Evolutionary conservation across 2,329 filamentous ascomycete genomes (phyloP).

Genomic region (Ophiostoma ips): DNA sequence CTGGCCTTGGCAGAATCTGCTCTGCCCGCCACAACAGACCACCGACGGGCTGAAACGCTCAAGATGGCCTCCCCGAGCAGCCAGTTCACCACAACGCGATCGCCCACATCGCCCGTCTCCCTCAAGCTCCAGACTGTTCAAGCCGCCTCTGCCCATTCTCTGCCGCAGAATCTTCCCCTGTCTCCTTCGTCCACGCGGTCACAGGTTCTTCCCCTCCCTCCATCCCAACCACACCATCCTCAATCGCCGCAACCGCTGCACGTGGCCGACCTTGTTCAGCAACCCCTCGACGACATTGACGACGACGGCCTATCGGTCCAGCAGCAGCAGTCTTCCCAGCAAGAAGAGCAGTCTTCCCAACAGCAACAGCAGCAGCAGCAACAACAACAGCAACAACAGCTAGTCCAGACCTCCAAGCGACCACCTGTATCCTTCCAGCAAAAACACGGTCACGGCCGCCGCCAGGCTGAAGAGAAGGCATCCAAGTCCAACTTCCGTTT

Average conservation of each 20-base stretch:
- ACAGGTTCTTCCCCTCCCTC: conserved; percentile 13
- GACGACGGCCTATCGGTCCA: conserved; percentile 12
- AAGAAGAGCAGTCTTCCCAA: conserved; percentile 12
- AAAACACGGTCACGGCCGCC: conserved; percentile 14
- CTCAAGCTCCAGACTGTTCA: conserved; percentile 1
- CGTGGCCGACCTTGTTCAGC: conserved; percentile 21
- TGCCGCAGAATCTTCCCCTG: conserved; percentile 7
- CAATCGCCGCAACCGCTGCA: conserved; percentile 16
- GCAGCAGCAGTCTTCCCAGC: conserved; percentile 15
- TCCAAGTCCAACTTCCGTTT: conserved; percentile 36
- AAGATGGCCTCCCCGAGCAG: conserved; percentile 23
- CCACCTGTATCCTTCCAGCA: conserved; percentile 14
- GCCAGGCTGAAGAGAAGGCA: conserved; percentile 27
- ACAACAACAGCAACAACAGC: conserved; percentile 13
- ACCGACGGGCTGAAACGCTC: conserved; percentile 22
- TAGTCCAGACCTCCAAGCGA: conserved; percentile 6
- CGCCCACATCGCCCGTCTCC: conserved; percentile 28
- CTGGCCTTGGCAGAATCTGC: conserved; percentile 34
- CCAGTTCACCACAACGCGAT: conserved; percentile 20
- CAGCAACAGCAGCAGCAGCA: conserved; percentile 15
- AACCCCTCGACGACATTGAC: conserved; percentile 15
- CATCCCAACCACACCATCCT: conserved; percentile 3
- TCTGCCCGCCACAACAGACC: conserved; percentile 22
- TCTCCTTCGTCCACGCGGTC: conserved; percentile 32
- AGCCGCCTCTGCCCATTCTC: not conserved